Evolutionary conservation across 306 rosid genomes (phyloP).

Genomic region (Corylus avellana): DNA sequence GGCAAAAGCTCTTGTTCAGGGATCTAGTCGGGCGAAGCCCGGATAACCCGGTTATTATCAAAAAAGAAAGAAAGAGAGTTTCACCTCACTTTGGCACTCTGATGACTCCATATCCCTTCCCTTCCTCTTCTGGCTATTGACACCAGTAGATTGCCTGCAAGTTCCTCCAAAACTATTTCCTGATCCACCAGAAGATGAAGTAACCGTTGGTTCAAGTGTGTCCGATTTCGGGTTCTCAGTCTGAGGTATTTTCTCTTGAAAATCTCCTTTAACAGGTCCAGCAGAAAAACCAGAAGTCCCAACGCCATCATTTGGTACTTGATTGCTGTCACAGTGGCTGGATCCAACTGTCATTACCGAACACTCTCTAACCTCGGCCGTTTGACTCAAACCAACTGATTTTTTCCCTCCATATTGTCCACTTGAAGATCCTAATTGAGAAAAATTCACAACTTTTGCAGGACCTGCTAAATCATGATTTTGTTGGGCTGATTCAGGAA

Average conservation of each 20-base stretch:
- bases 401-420: slow-evolving; percentile 40
- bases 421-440: slow-evolving; percentile 46
- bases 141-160: slow-evolving; percentile 51
- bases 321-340: slow-evolving; percentile 78
- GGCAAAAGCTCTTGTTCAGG: no score
- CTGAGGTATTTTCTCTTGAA: slow-evolving; percentile 33
- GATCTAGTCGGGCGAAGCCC: no score
- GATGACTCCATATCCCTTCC: slow-evolving; percentile 61
- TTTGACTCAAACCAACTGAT: slow-evolving; percentile 29
- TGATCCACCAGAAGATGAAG: slow-evolving; percentile 80
- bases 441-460: slow-evolving; percentile 40
- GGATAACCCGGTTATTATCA: no score
- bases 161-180: slow-evolving; percentile 69
- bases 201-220: slow-evolving; percentile 50
- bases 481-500: slow-evolving; percentile 39
- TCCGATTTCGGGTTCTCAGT: slow-evolving; percentile 50
- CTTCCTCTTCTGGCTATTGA: slow-evolving; percentile 65
- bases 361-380: slow-evolving; percentile 50
- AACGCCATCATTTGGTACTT: slow-evolving; percentile 49
- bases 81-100: slow-evolving; percentile 85
- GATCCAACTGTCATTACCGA: slow-evolving; percentile 70
- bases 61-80: not conserved
- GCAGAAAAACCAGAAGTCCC: slow-evolving; percentile 52
- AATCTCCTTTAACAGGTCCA: slow-evolving; percentile 38
- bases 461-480: slow-evolving; percentile 31